Evolutionary conservation across 495 filamentous ascomycete species (phyloP).

Genomic region (Penicillium soppii): DNA sequence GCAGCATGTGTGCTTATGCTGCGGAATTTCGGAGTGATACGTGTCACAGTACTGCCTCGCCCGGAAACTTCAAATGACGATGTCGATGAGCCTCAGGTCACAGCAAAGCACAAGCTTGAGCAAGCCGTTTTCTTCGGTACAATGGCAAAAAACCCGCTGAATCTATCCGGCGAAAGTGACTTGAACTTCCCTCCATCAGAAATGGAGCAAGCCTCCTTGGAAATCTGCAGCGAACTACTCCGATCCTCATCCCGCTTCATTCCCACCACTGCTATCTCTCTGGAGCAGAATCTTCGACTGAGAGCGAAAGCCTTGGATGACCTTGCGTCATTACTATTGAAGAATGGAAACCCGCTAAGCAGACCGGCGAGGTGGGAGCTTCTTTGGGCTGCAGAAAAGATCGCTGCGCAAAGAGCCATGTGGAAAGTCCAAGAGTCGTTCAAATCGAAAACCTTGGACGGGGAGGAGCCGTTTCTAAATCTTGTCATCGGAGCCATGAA

Average conservation of each 20-base stretch:
- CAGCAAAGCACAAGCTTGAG: constrained; percentile 84
- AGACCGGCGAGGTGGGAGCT: constrained; percentile 71
- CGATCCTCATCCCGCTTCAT: constrained; percentile 72
- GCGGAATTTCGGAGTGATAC: constrained; percentile 75
- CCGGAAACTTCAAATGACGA: constrained; percentile 18
- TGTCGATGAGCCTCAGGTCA: constrained; percentile 49
- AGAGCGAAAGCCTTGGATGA: constrained; percentile 67
- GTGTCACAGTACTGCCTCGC: constrained; percentile 52
- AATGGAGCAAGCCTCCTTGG: constrained; percentile 72
- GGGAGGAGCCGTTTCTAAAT: constrained; percentile 57
- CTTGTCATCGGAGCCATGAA: constrained; percentile 69
- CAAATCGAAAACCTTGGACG: constrained; percentile 39
- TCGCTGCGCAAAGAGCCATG: constrained; percentile 76
- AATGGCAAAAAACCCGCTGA: constrained; percentile 74
- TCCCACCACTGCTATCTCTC: constrained; percentile 63
- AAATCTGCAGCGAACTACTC: constrained; percentile 80
- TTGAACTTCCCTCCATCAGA: constrained; percentile 64
- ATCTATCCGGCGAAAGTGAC: constrained; percentile 64
- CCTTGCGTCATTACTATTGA: constrained; percentile 65
- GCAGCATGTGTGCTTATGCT: constrained; percentile 72
- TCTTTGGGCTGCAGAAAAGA: constrained; percentile 86
- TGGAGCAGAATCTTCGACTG: constrained; percentile 75
- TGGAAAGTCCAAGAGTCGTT: constrained; percentile 74
- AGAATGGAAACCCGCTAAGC: constrained; percentile 55
- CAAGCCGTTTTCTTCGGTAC: constrained; percentile 91